A percentile compares a stretch with the other conserved stretches of the same genome.
Conservation (phyloP, 1,284 basidiomycete species). For the Ganoderma leucocontextum region DNA sequence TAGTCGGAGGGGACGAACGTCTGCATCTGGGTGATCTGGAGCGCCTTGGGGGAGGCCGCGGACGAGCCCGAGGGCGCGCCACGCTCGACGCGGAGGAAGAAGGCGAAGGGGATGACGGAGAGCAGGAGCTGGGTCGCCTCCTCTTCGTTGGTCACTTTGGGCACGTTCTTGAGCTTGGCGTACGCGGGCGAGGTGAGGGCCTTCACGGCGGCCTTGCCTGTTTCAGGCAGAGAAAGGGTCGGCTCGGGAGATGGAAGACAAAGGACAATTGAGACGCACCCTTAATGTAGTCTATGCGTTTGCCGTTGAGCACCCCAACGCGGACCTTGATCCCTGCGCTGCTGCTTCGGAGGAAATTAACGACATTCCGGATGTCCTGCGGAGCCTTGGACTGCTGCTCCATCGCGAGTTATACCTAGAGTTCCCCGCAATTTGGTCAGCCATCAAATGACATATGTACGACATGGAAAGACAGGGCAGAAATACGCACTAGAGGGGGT, state of each 20-base stretch:
- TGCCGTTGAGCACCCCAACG: constrained; percentile 92
- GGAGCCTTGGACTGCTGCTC: constrained; percentile 82
- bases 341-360: constrained; percentile 86
- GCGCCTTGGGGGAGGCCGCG: constrained; percentile 78
- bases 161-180: constrained; percentile 87
- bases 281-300: constrained; percentile 98
- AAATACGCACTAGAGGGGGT: constrained; percentile 19
- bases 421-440: constrained; percentile 11
- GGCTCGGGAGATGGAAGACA: constrained; percentile 10
- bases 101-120: constrained; percentile 83
- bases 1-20: constrained; percentile 81
- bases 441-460: neutral
- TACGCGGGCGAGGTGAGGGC: constrained; percentile 92
- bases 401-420: constrained; percentile 44
- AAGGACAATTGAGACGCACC: constrained; percentile 57
- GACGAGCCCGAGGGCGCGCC: constrained; percentile 74
- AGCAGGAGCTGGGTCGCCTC: constrained; percentile 80
- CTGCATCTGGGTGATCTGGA: constrained; percentile 87
- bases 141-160: constrained; percentile 77
- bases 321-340: constrained; percentile 90
- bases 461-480: neutral
- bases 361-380: constrained; percentile 79
- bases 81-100: constrained; percentile 90
- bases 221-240: constrained; percentile 15
- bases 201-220: constrained; percentile 93